Base-by-base conservation (phyloP, 805 yeast species). In the Spathaspora arborariae region DNA sequence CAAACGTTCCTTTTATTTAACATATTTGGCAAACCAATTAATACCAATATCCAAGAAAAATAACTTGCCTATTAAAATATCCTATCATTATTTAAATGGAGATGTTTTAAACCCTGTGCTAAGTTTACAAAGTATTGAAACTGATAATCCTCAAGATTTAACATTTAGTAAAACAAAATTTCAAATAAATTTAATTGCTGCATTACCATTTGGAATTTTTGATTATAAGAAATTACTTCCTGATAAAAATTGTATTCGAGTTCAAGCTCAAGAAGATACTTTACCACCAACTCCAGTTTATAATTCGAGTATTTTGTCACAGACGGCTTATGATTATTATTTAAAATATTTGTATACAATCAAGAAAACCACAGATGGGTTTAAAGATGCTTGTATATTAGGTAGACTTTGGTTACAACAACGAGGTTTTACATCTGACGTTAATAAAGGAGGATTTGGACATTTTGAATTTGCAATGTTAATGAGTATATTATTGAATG, bases 351-450 rank as follows among this genome's bases (percentile, higher is more conserved):
- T 94, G 33, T 88, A 89, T 64, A 81, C 87, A 36, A 75, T 86
- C 16, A 83, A 85, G 55, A 86, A 85, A 62, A 68, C 84, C 4
- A 79, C 96, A 2, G 91, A 86, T 45, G 81, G 88, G 11, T 94
- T 89, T 65, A 80, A 80, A 52, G 96, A 91, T 56, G 97, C 99
- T 1, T 82, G 90, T 52, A 79, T 84, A 6, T 73, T 94, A 44
- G 97, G 97, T 3, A 78, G 91, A 51, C 68, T 94, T 46, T 94
- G 99, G 99, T 74, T 94, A 37, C 76, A 80, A 42, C 98, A 94
- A 66, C 78, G 96, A 53, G 96, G 96, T 0, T 80, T 89, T 48
- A 74, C 79, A 9, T 81, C 95, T 0, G 65, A 78, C 13, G 60
- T 84, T 26, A 72, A 78, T 15, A 72, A 78, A 38, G 87, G 88